Evolutionary conservation across 331 rosid species (phyloP).

Genomic region (Spiraea crenata): DNA sequence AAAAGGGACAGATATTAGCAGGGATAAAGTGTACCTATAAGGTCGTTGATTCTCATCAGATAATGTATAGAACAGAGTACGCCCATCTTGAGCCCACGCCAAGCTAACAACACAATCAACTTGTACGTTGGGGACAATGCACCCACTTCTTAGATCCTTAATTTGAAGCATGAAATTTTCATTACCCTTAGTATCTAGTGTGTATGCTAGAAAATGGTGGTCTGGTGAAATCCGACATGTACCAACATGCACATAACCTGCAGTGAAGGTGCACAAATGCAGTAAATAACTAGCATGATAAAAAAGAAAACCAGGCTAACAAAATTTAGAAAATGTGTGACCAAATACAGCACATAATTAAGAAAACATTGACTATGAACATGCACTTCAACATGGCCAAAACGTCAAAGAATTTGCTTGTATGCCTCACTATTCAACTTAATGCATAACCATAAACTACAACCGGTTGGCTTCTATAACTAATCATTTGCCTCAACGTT

Average conservation of each 20-base stretch:
- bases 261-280: conserved; percentile 1
- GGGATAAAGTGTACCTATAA: conserved; percentile 57
- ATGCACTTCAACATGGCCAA: neutral
- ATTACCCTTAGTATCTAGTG: conserved; percentile 70
- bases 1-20: neutral
- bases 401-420: too few relatives aligned
- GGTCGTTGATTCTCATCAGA: conserved; percentile 91
- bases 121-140: conserved; percentile 41
- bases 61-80: conserved; percentile 63
- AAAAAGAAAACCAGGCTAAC: neutral
- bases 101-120: conserved; percentile 67
- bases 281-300: neutral
- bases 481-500: too few relatives aligned
- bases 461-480: too few relatives aligned
- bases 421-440: too few relatives aligned
- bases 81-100: conserved; percentile 83
- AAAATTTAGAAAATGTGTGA: neutral
- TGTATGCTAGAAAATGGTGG: conserved; percentile 79
- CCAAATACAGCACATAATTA: neutral
- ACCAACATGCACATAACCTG: conserved; percentile 96
- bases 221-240: conserved; percentile 84
- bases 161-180: conserved; percentile 74
- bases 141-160: conserved; percentile 75
- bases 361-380: neutral
- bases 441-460: too few relatives aligned